Evolutionary conservation across 208 protist genomes (phyloP), one percentile per base, ranked within the genome.

Genomic region (Porcisia deanei): DNA sequence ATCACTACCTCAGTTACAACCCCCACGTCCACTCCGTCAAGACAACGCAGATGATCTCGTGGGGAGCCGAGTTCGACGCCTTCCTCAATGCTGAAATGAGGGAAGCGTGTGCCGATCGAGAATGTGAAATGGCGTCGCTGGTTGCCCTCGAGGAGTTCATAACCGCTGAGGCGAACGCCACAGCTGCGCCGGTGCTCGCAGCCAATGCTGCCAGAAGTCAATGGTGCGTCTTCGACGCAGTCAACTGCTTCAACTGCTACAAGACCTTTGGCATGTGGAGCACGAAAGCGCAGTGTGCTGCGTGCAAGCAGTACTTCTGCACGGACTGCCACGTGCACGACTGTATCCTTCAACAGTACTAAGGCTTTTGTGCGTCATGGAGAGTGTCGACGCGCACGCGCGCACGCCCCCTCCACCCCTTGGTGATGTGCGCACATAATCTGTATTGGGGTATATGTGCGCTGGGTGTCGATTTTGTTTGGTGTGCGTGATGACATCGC

Each of bases 171-270:
- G 30, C 55, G 25, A n/a, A 53, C 47, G 55, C 57, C 18, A 0
- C 45, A 37, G 57, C 75, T 25, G 25, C 71, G 41, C 22, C 34
- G 8, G n/a, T 16, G 16, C 45, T 5, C 57, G 61, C 76, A 57
- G 20, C 69, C 4, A 71, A 43, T 30, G 68, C 53, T 49, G 54
- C 76, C 20, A 69, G 55, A 52, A 88, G 87, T 52, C 57, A 53
- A 20, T 88, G 82, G 80, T 86, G 87, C 41, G 67, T 76, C 30
- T 85, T 85, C 64, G 85, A 89, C 73, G 14, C 60, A 3, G 77
- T 81, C 41, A 81, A 80, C 59, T 91, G 87, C 76, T 87, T 83
- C 63, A 69, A 73, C 39, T 91, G 87, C 68, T 86, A 80, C 65
- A 86, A 83, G 72, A 9, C 64, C 30, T 85, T 88, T 71, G 78